A percentile compares a stretch with the other conserved stretches of the same genome.
phyloP scores from a whole-genome alignment of 2,329 filamentous ascomycete species.

The Aspergillus pseudotamarii region DNA sequence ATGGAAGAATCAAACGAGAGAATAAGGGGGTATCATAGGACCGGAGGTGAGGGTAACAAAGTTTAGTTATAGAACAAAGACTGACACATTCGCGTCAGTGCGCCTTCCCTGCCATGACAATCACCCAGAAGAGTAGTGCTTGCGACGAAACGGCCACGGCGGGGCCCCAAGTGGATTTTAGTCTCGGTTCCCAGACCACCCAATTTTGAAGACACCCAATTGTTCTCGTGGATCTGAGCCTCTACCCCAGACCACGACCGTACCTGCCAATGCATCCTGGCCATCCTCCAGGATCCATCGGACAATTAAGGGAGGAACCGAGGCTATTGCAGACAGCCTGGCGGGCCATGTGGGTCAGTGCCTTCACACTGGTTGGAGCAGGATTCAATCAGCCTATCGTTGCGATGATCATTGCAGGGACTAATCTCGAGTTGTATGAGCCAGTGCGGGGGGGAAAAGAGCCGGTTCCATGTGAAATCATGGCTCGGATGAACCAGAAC shows the following conservation, averaged over 20 bases:
- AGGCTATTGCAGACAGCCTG: background rate
- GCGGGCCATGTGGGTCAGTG: background rate
- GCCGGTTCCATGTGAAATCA: slow-evolving; percentile 1
- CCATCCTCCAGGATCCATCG: background rate
- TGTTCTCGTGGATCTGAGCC: background rate
- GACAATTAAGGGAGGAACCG: background rate
- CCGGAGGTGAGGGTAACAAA: background rate
- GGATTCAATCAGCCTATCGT: background rate
- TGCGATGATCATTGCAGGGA: background rate
- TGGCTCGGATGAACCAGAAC: background rate
- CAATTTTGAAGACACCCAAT: background rate
- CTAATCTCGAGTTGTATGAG: background rate
- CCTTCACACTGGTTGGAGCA: background rate
- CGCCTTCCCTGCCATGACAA: background rate
- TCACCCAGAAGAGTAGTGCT: slow-evolving; percentile 15
- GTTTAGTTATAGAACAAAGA: slow-evolving; percentile 3
- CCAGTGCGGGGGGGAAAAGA: slow-evolving; percentile 3
- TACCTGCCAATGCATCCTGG: background rate
- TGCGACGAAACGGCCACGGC: slow-evolving; percentile 7
- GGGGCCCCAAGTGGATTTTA: background rate
- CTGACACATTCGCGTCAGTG: background rate
- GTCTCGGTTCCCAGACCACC: background rate
- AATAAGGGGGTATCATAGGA: background rate
- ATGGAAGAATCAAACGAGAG: background rate
- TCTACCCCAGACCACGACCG: background rate